These are phyloP conservation scores for Apophysomyces sp. DNA, from an alignment of 371 early-diverging fungal genomes.

Conservation along the genomic window DNA sequence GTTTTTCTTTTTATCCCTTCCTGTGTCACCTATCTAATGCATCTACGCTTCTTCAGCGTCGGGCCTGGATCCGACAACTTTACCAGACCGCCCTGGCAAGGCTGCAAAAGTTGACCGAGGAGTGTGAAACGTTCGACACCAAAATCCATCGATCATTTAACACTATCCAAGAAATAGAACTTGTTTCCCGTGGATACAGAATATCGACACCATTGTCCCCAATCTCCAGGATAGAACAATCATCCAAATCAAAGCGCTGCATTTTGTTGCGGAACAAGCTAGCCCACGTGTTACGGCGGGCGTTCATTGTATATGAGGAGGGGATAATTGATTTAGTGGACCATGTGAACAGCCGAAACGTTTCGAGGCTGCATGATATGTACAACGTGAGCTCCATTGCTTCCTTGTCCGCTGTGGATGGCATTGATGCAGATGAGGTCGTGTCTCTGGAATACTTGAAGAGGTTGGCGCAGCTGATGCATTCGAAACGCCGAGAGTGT, in stretches of 20 bases:
- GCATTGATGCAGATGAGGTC: slow-evolving; percentile 10
- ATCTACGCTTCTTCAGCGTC: slow-evolving; percentile 29
- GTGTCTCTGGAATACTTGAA: slow-evolving; percentile 41
- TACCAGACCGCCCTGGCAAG: slow-evolving; percentile 50
- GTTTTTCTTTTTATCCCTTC: neutral
- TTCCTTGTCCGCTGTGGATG: slow-evolving; percentile 30
- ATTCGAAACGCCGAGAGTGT: slow-evolving; percentile 47
- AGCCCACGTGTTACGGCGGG: slow-evolving; percentile 32
- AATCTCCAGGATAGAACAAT: slow-evolving; percentile 68
- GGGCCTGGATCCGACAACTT: slow-evolving; percentile 48
- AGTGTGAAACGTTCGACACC: slow-evolving; percentile 54
- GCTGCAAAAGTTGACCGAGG: slow-evolving; percentile 49
- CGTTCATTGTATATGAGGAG: slow-evolving; percentile 42
- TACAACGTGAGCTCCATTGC: slow-evolving; percentile 44
- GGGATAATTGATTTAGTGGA: slow-evolving; percentile 40
- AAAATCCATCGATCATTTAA: slow-evolving; percentile 62
- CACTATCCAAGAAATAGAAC: slow-evolving; percentile 71
- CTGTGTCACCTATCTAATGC: neutral
- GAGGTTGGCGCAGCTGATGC: slow-evolving; percentile 39
- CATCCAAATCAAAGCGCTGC: slow-evolving; percentile 54
- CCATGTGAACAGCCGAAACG: slow-evolving; percentile 29
- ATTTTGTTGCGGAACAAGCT: slow-evolving; percentile 30
- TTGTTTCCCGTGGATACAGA: slow-evolving; percentile 71
- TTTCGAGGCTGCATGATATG: slow-evolving; percentile 43
- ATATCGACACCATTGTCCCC: slow-evolving; percentile 64